A percentile compares a stretch with the other conserved stretches of the same genome.
Conservation (phyloP, 495 filamentous ascomycete genomes). For the Lepidopterella palustris region DNA sequence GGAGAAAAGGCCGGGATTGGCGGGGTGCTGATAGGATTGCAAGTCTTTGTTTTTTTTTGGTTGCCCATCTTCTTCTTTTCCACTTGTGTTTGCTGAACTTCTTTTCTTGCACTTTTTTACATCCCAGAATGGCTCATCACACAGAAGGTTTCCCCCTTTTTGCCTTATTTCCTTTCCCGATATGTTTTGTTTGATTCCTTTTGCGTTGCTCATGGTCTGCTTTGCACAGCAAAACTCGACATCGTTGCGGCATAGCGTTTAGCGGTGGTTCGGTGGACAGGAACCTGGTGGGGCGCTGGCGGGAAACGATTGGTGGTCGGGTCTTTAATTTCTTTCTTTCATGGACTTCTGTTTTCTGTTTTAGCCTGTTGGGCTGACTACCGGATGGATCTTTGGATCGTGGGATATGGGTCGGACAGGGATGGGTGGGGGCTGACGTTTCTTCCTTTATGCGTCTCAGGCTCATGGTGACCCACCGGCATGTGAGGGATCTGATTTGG, state of each 20-base stretch:
- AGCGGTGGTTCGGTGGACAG: conserved; percentile 5
- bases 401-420: neutral
- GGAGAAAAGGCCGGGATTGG: neutral
- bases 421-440: too few species aligned
- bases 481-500: too few species aligned
- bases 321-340: too few species aligned
- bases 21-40: neutral
- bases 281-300: conserved; percentile 2
- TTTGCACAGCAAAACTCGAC: neutral
- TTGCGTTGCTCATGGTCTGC: neutral
- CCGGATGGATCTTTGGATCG: neutral
- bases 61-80: neutral
- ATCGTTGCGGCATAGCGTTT: conserved; percentile 1
- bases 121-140: neutral
- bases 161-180: neutral
- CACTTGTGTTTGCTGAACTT: neutral
- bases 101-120: neutral
- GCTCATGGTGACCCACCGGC: too few species aligned
- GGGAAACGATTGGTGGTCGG: neutral
- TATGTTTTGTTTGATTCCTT: neutral
- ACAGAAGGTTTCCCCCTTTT: neutral
- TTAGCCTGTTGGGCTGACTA: too few species aligned
- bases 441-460: too few species aligned
- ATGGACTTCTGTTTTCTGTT: neutral
- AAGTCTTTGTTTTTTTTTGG: neutral